Evolutionary conservation across 495 filamentous ascomycete genomes (phyloP).

Genomic region (Penicillium chermesinum): DNA sequence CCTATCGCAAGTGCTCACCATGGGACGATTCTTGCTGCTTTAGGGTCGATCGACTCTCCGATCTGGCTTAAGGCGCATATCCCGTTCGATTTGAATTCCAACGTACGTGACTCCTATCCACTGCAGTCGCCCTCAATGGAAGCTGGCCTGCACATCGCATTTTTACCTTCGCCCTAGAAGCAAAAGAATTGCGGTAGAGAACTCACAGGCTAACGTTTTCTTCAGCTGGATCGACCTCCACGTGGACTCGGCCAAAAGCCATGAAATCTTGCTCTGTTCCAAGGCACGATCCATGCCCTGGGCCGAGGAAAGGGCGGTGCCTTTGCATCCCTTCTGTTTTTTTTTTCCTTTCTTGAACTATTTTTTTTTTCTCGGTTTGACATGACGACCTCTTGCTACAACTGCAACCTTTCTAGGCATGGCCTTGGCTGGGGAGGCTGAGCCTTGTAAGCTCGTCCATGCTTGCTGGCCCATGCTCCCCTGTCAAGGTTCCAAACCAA

Average conservation of each 20-base stretch:
- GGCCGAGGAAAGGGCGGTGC: neutral
- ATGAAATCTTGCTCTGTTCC: constrained; percentile 4
- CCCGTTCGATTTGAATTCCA: neutral
- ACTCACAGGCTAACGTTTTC: neutral
- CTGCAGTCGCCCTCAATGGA: neutral
- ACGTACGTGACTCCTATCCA: constrained; percentile 6
- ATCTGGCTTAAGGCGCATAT: neutral
- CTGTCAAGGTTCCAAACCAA: neutral
- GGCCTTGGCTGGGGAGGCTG: neutral
- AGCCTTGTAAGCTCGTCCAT: neutral
- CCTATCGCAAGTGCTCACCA: constrained; percentile 5
- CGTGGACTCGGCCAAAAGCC: neutral
- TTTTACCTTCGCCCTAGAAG: neutral
- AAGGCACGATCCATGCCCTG: neutral
- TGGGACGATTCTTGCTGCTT: constrained; percentile 12
- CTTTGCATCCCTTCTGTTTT: too few relatives aligned
- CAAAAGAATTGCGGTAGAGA: neutral
- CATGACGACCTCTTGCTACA: too few relatives aligned
- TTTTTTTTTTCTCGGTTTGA: too few relatives aligned
- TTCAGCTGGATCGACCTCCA: neutral
- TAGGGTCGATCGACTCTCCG: neutral
- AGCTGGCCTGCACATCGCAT: neutral
- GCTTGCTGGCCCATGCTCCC: neutral
- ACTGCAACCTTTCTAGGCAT: too few relatives aligned
- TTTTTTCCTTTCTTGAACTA: too few relatives aligned